Conservation (phyloP, 1,284 basidiomycete species). For the Ceratobasidium theobromae region DNA sequence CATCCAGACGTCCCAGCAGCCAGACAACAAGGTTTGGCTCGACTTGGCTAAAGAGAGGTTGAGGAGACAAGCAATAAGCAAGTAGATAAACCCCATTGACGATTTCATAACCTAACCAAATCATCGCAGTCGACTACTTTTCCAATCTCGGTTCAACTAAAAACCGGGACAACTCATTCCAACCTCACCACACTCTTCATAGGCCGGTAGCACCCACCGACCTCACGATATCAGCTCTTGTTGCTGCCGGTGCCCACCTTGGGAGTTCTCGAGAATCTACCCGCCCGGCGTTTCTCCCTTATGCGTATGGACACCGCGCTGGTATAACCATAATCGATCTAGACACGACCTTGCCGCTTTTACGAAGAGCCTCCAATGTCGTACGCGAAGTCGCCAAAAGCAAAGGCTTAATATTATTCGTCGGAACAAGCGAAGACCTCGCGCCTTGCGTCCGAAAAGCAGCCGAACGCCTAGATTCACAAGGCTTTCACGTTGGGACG, state of each 20-base stretch:
- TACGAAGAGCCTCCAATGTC: slow-evolving; percentile 87
- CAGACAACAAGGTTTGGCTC: slow-evolving; percentile 20
- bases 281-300: slow-evolving; percentile 88
- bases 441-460: slow-evolving; percentile 77
- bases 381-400: slow-evolving; percentile 79
- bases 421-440: slow-evolving; percentile 83
- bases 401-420: slow-evolving; percentile 86
- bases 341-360: slow-evolving; percentile 88
- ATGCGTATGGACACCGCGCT: slow-evolving; percentile 89
- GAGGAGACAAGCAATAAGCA: slow-evolving; percentile 41
- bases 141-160: slow-evolving; percentile 76
- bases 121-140: slow-evolving; percentile 60
- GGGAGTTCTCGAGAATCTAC: slow-evolving; percentile 84
- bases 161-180: slow-evolving; percentile 67
- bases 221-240: slow-evolving; percentile 82
- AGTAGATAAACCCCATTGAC: slow-evolving; percentile 4
- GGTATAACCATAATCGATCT: slow-evolving; percentile 94
- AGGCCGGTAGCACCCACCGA: slow-evolving; percentile 62
- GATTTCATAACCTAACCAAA: slow-evolving; percentile 34
- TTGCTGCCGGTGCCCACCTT: slow-evolving; percentile 92
- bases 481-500: slow-evolving; percentile 80
- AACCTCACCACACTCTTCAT: slow-evolving; percentile 71
- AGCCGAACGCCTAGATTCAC: slow-evolving; percentile 70
- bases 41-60: slow-evolving; percentile 44
- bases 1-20: slow-evolving; percentile 8